Evolutionary conservation across 495 filamentous ascomycete species (phyloP), one percentile per base, ranked within the genome.

Genomic region (Penicillium antarcticum): DNA sequence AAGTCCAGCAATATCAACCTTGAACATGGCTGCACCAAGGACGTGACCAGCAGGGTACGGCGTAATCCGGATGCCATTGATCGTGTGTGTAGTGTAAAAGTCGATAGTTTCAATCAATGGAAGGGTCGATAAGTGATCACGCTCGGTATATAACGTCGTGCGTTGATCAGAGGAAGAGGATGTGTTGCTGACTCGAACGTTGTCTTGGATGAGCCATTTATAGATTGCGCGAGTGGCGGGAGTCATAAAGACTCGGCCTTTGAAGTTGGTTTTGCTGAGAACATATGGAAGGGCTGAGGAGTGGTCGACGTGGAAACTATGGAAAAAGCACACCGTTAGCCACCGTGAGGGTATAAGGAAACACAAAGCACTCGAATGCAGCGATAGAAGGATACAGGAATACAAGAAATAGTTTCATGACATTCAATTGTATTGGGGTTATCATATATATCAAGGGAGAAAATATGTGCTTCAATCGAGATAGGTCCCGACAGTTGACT

Each of bases 151-250:
- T 36, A 97, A 81, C 1, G 86, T 85, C 0, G 88, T 83, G 9
- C 83, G 82, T 51, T 87, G 81, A 53, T 89, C 86, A 1, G 88
- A 87, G 13, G 80, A 82, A 13, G 79, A 81, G 0, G 88, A 86
- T 0, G 87, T 90, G 65, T 90, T 86, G 60, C 76, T 81, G 31
- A 98, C 91, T 52, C 94, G 85, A 23, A 98, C 87, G 63, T 88
- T 91, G 71, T 98, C 94, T 67, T 96, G 91, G 45, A 97, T 96
- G 31, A 98, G 79, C 91, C 92, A 97, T 76, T 97, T 97, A 79
- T 98, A 98, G 70, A 98, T 98, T 52, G 94, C 94, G 70, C 97
- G 97, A 19, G 94, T 98, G 5, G 94, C 88, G 73, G 97, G 94
- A 21, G 94, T 98, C 92, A 97, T 98, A 74, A 97, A 97, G 50